Base-by-base conservation (phyloP, 1,284 basidiomycete species). In the Ustilago tritici region DNA sequence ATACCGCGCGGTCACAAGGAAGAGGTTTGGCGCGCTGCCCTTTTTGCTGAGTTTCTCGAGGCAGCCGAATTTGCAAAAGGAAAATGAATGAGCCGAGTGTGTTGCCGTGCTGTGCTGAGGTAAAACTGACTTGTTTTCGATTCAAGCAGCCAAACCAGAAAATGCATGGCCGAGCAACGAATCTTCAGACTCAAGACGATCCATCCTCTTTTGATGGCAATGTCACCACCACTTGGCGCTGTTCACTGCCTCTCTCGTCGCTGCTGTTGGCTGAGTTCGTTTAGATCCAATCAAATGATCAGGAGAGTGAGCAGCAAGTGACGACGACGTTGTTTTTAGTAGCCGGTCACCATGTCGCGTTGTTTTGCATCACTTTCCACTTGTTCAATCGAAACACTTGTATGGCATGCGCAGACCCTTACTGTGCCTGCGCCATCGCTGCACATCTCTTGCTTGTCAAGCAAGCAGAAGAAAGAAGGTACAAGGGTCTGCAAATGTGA, bases 271-370 rank as follows among this genome's bases (percentile, higher is more conserved):
- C 40, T 41, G 40, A 41, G 40, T 41, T 41, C 40, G 40, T 17
- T 41, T 17, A 17, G 40, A 17, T 12, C 40, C 40, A 38, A 36
- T 12, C 36, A 56, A 36, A 56, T 56, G 54, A 56, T 49, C 46
- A 49, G 46, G 10, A 23, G 23, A 31, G 28, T 23, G 23, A 23
- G 10, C 19, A 14, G 10, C 19, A 49, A 31, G 8, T 19, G 17
- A 19, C 9, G 14, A 17, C 14, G 41, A 11, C 17, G 23, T 10
- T 9, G 17, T 19, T 19, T 7, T 19, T 14, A 31, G 7, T 23
- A 49, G 2, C 46, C 46, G 46, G 47, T 41, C 40, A 41, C 14
- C 11, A 41, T 41, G 11, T 17, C 40, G 40, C 15, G 4, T 41
- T 41, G 6, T 41, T 41, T 17, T 41, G 40, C 15, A 14, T 41